Percentiles rank a stretch among this genome's conserved stretches.
Evolutionary conservation across 2,329 filamentous ascomycete species (phyloP).

Genomic region (Mycocentrospora acerina): DNA sequence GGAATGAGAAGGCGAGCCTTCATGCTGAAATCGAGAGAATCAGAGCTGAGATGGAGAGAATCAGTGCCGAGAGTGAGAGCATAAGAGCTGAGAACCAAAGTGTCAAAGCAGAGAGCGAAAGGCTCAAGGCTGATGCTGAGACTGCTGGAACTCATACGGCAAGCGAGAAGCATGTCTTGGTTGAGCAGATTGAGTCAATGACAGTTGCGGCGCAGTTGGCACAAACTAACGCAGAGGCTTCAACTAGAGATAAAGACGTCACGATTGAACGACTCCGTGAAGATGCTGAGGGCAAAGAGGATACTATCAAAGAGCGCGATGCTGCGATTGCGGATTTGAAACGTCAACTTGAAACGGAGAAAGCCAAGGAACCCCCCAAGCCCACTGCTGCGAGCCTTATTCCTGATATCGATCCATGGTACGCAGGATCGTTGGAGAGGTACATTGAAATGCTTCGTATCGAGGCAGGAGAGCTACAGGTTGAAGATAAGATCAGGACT

Average conservation of each 20-base stretch:
- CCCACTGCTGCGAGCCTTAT: slow-evolving; percentile 42
- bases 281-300: slow-evolving; percentile 37
- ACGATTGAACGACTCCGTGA: slow-evolving; percentile 37
- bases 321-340: slow-evolving; percentile 21
- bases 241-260: slow-evolving; percentile 29
- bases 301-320: slow-evolving; percentile 33
- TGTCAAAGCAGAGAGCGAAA: slow-evolving; percentile 12
- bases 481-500: slow-evolving; percentile 55
- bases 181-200: slow-evolving; percentile 23
- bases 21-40: slow-evolving; percentile 9
- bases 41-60: slow-evolving; percentile 13
- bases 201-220: slow-evolving; percentile 22
- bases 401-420: slow-evolving; percentile 60
- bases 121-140: slow-evolving; percentile 20
- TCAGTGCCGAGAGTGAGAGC: slow-evolving; percentile 17
- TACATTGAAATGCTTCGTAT: slow-evolving; percentile 58
- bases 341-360: slow-evolving; percentile 30
- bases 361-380: slow-evolving; percentile 19
- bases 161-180: slow-evolving; percentile 13
- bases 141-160: slow-evolving; percentile 18
- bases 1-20: slow-evolving; percentile 2
- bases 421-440: slow-evolving; percentile 56
- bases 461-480: slow-evolving; percentile 48
- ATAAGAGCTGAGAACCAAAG: slow-evolving; percentile 15
- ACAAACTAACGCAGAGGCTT: slow-evolving; percentile 21